Conservation (phyloP, 768 basidiomycete genomes). For the Pisolithus orientalis region DNA sequence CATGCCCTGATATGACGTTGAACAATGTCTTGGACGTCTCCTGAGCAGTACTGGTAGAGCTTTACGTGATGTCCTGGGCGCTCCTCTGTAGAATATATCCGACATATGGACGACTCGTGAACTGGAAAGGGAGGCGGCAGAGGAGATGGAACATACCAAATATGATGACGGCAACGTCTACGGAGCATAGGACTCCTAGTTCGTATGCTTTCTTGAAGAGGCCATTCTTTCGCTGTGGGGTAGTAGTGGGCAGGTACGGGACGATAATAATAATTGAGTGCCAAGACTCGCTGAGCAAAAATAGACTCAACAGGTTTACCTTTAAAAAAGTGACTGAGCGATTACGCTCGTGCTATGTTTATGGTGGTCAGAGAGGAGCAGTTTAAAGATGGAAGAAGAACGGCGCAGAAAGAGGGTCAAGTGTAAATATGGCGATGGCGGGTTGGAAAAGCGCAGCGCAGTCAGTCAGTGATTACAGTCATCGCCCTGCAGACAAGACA, state of each 20-base stretch:
- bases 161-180: conserved; percentile 84
- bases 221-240: conserved; percentile 72
- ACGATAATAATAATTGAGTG: conserved; percentile 32
- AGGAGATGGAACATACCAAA: conserved; percentile 48
- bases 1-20: conserved; percentile 56
- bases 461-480: conserved; percentile 5
- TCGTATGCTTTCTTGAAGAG: conserved; percentile 91
- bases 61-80: conserved; percentile 74
- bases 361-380: conserved; percentile 30
- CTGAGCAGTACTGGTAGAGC: conserved; percentile 77
- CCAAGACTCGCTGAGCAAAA: conserved; percentile 41
- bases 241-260: conserved; percentile 7
- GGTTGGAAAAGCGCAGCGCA: conserved; percentile 5
- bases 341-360: conserved; percentile 82
- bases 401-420: conserved; percentile 7
- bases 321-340: conserved; percentile 89
- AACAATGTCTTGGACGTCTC: conserved; percentile 63
- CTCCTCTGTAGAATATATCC: conserved; percentile 58
- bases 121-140: neutral
- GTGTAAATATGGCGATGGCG: conserved; percentile 25
- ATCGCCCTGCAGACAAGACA: neutral
- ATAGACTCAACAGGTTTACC: conserved; percentile 57
- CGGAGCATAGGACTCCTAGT: conserved; percentile 84
- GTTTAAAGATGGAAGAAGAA: conserved; percentile 26
- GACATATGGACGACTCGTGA: conserved; percentile 9